phyloP scores from a whole-genome alignment of 2,329 filamentous ascomycete species.

The Pseudocercospora musae region DNA sequence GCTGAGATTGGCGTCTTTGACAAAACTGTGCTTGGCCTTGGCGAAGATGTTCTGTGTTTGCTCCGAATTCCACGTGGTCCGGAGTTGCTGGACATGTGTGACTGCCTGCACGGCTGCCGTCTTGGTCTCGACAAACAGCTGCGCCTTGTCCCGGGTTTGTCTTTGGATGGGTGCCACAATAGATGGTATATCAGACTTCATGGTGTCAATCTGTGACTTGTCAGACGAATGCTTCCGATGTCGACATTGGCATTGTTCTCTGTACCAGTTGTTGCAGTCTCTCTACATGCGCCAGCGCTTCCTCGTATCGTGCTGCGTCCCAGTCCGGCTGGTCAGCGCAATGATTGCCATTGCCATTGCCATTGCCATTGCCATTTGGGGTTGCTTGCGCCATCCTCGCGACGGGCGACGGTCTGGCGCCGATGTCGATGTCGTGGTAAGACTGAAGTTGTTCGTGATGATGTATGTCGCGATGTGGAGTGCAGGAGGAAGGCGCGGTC shows the following conservation, averaged over 20 bases:
- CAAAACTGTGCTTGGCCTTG: constrained; percentile 34
- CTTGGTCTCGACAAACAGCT: constrained; percentile 40
- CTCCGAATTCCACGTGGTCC: constrained; percentile 38
- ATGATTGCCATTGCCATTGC: not conserved
- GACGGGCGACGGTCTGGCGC: not conserved
- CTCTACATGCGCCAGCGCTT: constrained; percentile 45
- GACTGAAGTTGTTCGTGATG: not conserved
- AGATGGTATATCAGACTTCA: constrained; percentile 44
- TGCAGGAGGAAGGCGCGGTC: not conserved
- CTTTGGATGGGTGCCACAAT: constrained; percentile 40
- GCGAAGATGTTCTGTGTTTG: constrained; percentile 39
- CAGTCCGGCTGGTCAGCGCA: constrained; percentile 15
- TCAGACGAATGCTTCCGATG: not conserved
- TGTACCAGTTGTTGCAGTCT: constrained; percentile 43
- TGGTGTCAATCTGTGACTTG: constrained; percentile 39
- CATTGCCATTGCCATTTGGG: not conserved
- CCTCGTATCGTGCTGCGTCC: constrained; percentile 29
- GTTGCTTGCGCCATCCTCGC: constrained; percentile 3
- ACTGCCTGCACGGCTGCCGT: constrained; percentile 37
- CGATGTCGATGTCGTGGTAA: not conserved
- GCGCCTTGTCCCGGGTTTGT: constrained; percentile 28
- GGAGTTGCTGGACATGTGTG: constrained; percentile 38
- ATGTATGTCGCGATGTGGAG: not conserved
- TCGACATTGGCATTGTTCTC: not conserved
- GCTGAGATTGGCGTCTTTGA: constrained; percentile 38